Conservation (phyloP, 805 yeast genomes). For the Ogataea henricii region DNA sequence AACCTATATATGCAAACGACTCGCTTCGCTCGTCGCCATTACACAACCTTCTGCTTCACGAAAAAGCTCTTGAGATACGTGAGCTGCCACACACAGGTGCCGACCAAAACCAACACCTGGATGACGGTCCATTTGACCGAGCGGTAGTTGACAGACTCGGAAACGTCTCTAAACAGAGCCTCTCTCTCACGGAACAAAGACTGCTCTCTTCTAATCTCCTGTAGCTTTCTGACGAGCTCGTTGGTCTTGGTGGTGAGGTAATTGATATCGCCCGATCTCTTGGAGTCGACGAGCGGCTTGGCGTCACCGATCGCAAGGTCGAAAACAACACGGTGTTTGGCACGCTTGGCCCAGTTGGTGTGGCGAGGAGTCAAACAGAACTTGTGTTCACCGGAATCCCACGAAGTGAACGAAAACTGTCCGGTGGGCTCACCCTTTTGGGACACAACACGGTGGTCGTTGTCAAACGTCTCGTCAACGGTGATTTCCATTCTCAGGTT, state of each 20-base stretch:
- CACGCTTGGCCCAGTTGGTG: slow-evolving; percentile 46
- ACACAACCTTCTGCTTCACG: slow-evolving; percentile 74
- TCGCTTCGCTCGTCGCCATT: too few relatives aligned
- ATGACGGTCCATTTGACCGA: slow-evolving; percentile 75
- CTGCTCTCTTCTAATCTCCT: slow-evolving; percentile 67
- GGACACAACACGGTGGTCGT: slow-evolving; percentile 71
- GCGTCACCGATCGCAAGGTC: slow-evolving; percentile 72
- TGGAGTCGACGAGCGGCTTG: slow-evolving; percentile 62
- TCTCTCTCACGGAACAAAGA: slow-evolving; percentile 72
- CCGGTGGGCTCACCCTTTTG: slow-evolving; percentile 68
- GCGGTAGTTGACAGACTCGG: slow-evolving; percentile 68
- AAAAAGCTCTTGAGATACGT: slow-evolving; percentile 73
- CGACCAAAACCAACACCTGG: slow-evolving; percentile 63
- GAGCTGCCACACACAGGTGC: slow-evolving; percentile 74
- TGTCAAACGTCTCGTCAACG: slow-evolving; percentile 77
- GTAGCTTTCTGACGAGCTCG: slow-evolving; percentile 54
- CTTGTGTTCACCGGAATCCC: slow-evolving; percentile 77
- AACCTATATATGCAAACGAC: too few relatives aligned
- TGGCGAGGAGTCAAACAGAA: slow-evolving; percentile 64
- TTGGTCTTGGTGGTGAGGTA: slow-evolving; percentile 59
- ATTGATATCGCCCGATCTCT: slow-evolving; percentile 58
- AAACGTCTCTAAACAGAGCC: slow-evolving; percentile 67
- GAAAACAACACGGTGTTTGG: slow-evolving; percentile 65
- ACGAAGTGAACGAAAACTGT: slow-evolving; percentile 71
- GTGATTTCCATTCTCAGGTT: slow-evolving; percentile 65